Conservation (phyloP, 2,329 filamentous ascomycete species). For the Falciphora oryzae region DNA sequence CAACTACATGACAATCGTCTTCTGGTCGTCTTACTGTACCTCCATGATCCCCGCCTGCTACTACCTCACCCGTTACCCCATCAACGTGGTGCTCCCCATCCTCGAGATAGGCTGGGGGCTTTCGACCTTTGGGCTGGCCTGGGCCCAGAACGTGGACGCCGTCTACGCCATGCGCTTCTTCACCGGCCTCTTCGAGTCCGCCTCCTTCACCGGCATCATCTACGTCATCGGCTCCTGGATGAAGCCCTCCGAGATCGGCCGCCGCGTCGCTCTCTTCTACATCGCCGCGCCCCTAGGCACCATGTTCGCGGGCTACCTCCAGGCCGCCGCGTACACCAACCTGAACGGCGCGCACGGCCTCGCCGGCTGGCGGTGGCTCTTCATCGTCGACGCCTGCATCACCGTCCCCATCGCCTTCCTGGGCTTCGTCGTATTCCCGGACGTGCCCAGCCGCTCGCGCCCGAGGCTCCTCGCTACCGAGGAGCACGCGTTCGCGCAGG, state of each 20-base stretch:
- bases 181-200: slow-evolving; percentile 48
- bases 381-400: slow-evolving; percentile 54
- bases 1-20: slow-evolving; percentile 40
- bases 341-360: slow-evolving; percentile 43
- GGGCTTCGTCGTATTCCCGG: slow-evolving; percentile 40
- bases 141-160: no score
- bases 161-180: slow-evolving; percentile 46
- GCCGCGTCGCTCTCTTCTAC: slow-evolving; percentile 58
- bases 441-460: slow-evolving; percentile 23
- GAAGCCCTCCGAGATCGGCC: slow-evolving; percentile 53
- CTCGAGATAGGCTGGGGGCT: no score
- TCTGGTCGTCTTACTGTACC: slow-evolving; percentile 29
- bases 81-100: slow-evolving; percentile 33
- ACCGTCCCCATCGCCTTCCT: slow-evolving; percentile 48
- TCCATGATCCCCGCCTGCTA: no score
- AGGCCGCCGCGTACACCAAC: slow-evolving; percentile 48
- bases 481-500: slow-evolving; percentile 31
- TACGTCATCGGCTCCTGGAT: slow-evolving; percentile 51
- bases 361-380: slow-evolving; percentile 48
- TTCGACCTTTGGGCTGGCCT: no score
- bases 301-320: slow-evolving; percentile 34
- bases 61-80: slow-evolving; percentile 26
- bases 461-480: slow-evolving; percentile 29
- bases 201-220: slow-evolving; percentile 49
- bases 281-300: slow-evolving; percentile 47